Conservation (phyloP, 1,284 basidiomycete species). For the Cutaneotrichosporon cyanovorans region DNA sequence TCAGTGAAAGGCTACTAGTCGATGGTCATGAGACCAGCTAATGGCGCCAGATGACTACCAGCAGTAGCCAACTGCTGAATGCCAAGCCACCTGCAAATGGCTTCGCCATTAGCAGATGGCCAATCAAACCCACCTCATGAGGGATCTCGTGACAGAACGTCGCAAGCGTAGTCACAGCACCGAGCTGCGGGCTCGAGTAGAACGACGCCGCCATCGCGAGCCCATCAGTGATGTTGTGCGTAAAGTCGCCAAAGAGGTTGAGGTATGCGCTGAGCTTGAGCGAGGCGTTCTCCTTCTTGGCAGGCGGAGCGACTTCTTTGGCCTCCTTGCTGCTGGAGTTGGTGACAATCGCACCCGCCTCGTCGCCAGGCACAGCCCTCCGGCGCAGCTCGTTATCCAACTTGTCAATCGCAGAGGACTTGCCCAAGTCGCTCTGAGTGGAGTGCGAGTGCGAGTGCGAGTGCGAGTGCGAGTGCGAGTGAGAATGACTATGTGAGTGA, state of each 20-base stretch:
- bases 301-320: constrained; percentile 10
- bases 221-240: constrained; percentile 64
- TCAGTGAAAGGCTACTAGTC: no score
- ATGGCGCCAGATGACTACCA: no score
- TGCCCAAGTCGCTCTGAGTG: constrained; percentile 1
- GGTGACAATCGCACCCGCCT: no score
- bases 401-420: constrained; percentile 23
- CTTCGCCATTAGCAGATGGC: background rate
- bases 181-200: constrained; percentile 78
- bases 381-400: constrained; percentile 23
- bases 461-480: constrained; percentile 51
- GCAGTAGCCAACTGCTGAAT: no score
- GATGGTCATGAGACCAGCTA: no score
- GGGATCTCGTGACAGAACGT: constrained; percentile 89
- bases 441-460: constrained; percentile 44
- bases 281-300: constrained; percentile 34
- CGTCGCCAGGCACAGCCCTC: constrained; percentile 22
- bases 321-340: constrained; percentile 7
- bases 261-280: constrained; percentile 80
- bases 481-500: constrained; percentile 50
- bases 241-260: constrained; percentile 83
- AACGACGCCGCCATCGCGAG: constrained; percentile 79
- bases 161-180: constrained; percentile 80
- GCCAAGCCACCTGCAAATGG: no score
- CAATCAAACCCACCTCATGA: constrained; percentile 53